Evolutionary conservation across 2,329 filamentous ascomycete species (phyloP).

Genomic region (Ramularia endophylla): DNA sequence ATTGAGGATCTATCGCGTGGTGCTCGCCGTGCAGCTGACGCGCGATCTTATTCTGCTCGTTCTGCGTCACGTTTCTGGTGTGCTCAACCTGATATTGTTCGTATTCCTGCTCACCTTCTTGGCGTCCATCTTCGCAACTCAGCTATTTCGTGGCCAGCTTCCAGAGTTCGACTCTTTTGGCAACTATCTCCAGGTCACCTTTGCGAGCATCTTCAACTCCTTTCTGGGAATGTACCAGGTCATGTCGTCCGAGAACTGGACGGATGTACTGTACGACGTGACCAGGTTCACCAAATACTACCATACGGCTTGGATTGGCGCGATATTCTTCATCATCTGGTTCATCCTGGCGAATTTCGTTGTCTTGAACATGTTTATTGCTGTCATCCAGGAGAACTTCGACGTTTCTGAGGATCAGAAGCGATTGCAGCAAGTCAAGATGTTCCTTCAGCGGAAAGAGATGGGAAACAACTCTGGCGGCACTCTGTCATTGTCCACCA

Average conservation of each 20-base stretch:
- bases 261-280: slow-evolving; percentile 73
- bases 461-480: slow-evolving; percentile 58
- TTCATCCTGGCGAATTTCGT: slow-evolving; percentile 95
- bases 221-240: slow-evolving; percentile 98
- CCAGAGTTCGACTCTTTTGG: slow-evolving; percentile 55
- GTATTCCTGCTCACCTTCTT: slow-evolving; percentile 94
- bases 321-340: slow-evolving; percentile 87
- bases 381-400: slow-evolving; percentile 99
- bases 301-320: slow-evolving; percentile 85
- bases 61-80: slow-evolving; percentile 83
- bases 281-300: slow-evolving; percentile 60
- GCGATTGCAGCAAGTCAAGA: slow-evolving; percentile 89
- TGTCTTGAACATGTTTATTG: slow-evolving; percentile 99
- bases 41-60: slow-evolving; percentile 79
- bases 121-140: slow-evolving; percentile 84
- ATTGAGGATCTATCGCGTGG: slow-evolving; percentile 82
- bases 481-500: slow-evolving; percentile 66
- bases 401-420: slow-evolving; percentile 99
- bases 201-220: slow-evolving; percentile 87
- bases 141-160: slow-evolving; percentile 86
- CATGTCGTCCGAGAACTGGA: slow-evolving; percentile 96
- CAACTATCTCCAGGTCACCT: slow-evolving; percentile 63
- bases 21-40: slow-evolving; percentile 82
- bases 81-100: slow-evolving; percentile 90
- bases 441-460: slow-evolving; percentile 88